Percentiles rank a stretch among this genome's conserved stretches.
These are phyloP conservation scores for Xylariaceae sp. DNA, from an alignment of 2,329 filamentous ascomycete species.

Conservation along the genomic window DNA sequence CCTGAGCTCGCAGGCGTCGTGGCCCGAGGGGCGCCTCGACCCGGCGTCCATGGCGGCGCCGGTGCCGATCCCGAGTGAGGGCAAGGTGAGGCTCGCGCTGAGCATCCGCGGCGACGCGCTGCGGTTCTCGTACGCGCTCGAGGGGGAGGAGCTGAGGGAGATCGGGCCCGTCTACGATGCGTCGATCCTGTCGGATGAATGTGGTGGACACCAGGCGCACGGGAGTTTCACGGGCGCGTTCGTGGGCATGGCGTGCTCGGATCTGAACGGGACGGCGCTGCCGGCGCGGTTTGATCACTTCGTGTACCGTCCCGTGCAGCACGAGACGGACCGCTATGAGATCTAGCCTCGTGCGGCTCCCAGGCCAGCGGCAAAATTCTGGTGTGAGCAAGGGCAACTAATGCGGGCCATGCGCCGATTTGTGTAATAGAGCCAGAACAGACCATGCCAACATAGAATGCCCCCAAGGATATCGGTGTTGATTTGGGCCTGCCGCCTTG, in stretches of 20 bases:
- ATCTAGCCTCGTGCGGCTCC: no score
- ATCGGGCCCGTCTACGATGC: conserved; percentile 56
- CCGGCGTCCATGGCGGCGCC: conserved; percentile 37
- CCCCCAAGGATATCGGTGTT: no score
- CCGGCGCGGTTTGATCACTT: conserved; percentile 49
- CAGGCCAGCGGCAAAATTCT: no score
- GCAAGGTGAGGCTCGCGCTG: conserved; percentile 49
- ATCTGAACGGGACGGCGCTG: conserved; percentile 47
- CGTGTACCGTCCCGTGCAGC: conserved; percentile 42
- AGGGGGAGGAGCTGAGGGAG: conserved; percentile 38
- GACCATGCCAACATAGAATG: no score
- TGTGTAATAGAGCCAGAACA: no score
- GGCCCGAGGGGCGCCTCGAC: conserved; percentile 45
- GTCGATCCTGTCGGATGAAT: conserved; percentile 58
- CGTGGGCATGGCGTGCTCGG: conserved; percentile 52
- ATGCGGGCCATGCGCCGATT: no score
- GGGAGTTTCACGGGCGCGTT: conserved; percentile 63
- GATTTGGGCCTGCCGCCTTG: no score
- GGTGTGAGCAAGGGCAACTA: no score
- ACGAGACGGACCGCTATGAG: conserved; percentile 47
- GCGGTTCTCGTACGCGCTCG: conserved; percentile 54
- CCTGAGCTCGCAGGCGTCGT: conserved; percentile 52
- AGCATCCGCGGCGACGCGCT: conserved; percentile 46
- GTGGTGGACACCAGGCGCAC: conserved; percentile 55
- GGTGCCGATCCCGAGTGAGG: conserved; percentile 47